Percentiles rank a stretch among this genome's conserved stretches.
These are phyloP conservation scores for Ascochyta pisi DNA, from an alignment of 2,329 filamentous ascomycete genomes.

Conservation along the genomic window DNA sequence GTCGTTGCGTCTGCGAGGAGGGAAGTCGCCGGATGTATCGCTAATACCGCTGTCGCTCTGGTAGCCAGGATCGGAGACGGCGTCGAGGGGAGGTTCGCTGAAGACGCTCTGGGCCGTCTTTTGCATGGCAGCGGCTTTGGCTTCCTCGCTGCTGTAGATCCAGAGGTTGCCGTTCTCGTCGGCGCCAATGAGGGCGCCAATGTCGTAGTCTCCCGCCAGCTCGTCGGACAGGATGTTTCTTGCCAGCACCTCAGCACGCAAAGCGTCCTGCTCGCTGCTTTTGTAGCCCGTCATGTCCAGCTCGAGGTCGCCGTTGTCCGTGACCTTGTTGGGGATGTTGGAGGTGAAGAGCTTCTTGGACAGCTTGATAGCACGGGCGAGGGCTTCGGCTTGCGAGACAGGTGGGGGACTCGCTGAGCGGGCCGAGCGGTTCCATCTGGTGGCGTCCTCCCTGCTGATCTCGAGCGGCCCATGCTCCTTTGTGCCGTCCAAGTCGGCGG, in stretches of 20 bases:
- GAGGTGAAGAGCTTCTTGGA: conserved; percentile 87
- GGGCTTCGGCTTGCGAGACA: conserved; percentile 73
- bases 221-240: conserved; percentile 92
- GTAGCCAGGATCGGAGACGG: conserved; percentile 90
- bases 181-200: conserved; percentile 91
- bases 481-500: conserved; percentile 37
- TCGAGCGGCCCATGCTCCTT: conserved; percentile 38
- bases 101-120: conserved; percentile 61
- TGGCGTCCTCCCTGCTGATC: conserved; percentile 45
- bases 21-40: conserved; percentile 60
- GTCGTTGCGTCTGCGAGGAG: conserved; percentile 68
- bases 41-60: conserved; percentile 82
- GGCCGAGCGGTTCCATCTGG: conserved; percentile 43
- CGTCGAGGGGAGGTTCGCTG: conserved; percentile 67
- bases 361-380: conserved; percentile 81
- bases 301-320: conserved; percentile 92
- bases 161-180: conserved; percentile 97
- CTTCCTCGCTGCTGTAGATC: conserved; percentile 98
- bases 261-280: conserved; percentile 87
- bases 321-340: conserved; percentile 94
- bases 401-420: conserved; percentile 80
- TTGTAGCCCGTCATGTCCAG: conserved; percentile 98
- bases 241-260: conserved; percentile 91
- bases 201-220: conserved; percentile 92
- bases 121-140: conserved; percentile 85